Percentiles rank a stretch among this genome's conserved stretches.
These are phyloP conservation scores for Populus hybrid DNA, from an alignment of 441 rosid species.

Conservation along the genomic window DNA sequence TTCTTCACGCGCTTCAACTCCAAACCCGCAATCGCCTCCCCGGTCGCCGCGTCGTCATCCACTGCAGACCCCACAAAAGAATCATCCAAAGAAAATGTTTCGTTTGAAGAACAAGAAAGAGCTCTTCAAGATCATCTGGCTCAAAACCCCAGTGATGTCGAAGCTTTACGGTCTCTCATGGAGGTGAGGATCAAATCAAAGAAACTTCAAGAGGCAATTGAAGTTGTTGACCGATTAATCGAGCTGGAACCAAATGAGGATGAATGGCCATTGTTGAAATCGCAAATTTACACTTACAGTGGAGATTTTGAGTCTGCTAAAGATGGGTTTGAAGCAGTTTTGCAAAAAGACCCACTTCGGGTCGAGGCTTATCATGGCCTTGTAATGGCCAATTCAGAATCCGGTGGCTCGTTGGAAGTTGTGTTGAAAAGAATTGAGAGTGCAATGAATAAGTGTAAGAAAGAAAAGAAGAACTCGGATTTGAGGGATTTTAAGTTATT, in stretches of 20 bases:
- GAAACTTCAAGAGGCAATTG: constrained; percentile 50
- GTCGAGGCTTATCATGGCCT: constrained; percentile 89
- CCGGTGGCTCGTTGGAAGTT: constrained; percentile 36
- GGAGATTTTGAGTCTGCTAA: constrained; percentile 62
- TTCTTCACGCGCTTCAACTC: constrained; percentile 49
- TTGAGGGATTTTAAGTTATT: constrained; percentile 70
- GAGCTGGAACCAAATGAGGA: constrained; percentile 64
- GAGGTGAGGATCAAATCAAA: constrained; percentile 54
- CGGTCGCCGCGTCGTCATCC: constrained; percentile 31
- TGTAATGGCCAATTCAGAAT: constrained; percentile 57
- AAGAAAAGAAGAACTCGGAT: constrained; percentile 53
- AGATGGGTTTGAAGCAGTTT: constrained; percentile 56
- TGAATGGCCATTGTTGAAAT: constrained; percentile 70
- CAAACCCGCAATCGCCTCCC: constrained; percentile 53
- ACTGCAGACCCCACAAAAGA: constrained; percentile 28
- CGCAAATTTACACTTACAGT: constrained; percentile 51
- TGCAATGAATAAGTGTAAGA: constrained; percentile 69
- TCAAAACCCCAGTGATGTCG: constrained; percentile 43
- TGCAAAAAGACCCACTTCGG: constrained; percentile 59
- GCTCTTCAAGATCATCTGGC: constrained; percentile 42
- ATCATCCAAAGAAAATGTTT: constrained; percentile 14
- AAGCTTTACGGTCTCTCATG: constrained; percentile 59
- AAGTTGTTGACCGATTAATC: constrained; percentile 60
- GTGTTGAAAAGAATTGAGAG: constrained; percentile 50
- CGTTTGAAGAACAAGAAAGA: constrained; percentile 47